Evolutionary conservation across 108 stramenopile species (phyloP).

Genomic region (Skeletonema tropicum): DNA sequence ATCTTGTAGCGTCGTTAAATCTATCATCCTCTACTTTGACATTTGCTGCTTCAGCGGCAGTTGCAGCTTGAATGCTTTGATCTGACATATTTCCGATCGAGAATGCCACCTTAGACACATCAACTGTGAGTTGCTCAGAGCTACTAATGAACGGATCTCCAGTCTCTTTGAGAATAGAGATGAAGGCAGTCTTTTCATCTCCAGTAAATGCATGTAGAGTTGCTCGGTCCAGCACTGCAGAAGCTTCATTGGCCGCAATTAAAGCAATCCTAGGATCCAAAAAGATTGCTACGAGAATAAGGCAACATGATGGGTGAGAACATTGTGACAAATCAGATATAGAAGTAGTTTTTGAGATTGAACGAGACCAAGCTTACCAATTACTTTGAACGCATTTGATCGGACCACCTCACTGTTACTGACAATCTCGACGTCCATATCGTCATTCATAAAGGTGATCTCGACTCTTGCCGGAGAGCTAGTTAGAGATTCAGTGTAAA

Average conservation of each 20-base stretch:
- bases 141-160: slow-evolving; percentile 24
- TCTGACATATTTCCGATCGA: not conserved
- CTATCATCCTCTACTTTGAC: not conserved
- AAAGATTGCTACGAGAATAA: slow-evolving; percentile 23
- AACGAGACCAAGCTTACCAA: slow-evolving; percentile 21
- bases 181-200: slow-evolving; percentile 21
- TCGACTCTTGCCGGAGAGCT: slow-evolving; percentile 20
- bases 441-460: slow-evolving; percentile 28
- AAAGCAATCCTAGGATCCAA: slow-evolving; percentile 3
- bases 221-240: slow-evolving; percentile 27
- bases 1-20: not conserved
- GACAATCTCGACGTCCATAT: not conserved
- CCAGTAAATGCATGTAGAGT: slow-evolving; percentile 32
- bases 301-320: not conserved
- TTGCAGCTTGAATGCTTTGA: not conserved
- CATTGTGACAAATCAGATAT: slow-evolving; percentile 1
- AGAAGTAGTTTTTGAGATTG: not conserved
- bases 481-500: slow-evolving; percentile 19
- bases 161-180: slow-evolving; percentile 21
- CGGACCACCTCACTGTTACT: slow-evolving; percentile 21
- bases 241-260: slow-evolving; percentile 16
- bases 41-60: not conserved
- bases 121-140: slow-evolving; percentile 17
- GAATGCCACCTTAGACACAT: slow-evolving; percentile 33
- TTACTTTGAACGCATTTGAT: slow-evolving; percentile 27